Evolutionary conservation across 148 eudicot species (phyloP), one percentile per base, ranked within the genome.

Genomic region (Fallopia convolvulus): DNA sequence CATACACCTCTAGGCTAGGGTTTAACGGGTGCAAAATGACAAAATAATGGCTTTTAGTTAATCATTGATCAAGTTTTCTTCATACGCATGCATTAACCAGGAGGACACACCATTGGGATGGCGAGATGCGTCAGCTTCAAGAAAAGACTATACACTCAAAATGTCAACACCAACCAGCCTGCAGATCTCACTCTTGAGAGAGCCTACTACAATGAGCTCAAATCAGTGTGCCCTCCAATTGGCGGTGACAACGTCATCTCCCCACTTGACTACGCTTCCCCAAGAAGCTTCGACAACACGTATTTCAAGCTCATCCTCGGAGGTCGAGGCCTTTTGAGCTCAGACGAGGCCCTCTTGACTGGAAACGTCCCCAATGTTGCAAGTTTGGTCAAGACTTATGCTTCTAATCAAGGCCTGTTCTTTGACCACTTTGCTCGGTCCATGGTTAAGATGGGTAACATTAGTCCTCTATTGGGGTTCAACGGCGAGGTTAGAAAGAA

Each of bases 51-150:
- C 47, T 44, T 44, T 44, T 6, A 48, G 50, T 48, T 48, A 13
- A 2, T 13, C 15, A 48, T 48, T 1, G 50, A 48, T 48, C 50
- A 48, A 48, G 12, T 10, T 48, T 12, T 48, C 15, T 48, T 48
- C 4, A 11, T 48, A 13, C 15, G 12, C 50, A 23, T 20, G 12
- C 50, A 23, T 20, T 20, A 9, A 74, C 40, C 83, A 92, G 98
- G 98, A 79, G 86, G 88, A 23, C 97, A 94, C 75, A 90, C 93
- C 3, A 88, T 94, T 14, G 98, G 98, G 76, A 74, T 89, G 84
- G 95, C 98, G 72, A 86, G 91, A 77, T 92, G 98, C 56, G 79
- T 63, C 72, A 84, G 89, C 72, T 92, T 94, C 85, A 90, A 85
- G 82, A 87, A 88, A 74, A 89, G 97, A 78, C 81, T 94, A 53